Base-by-base conservation (phyloP, 1,284 basidiomycete genomes). In the Sanguinoderma infundibulare region DNA sequence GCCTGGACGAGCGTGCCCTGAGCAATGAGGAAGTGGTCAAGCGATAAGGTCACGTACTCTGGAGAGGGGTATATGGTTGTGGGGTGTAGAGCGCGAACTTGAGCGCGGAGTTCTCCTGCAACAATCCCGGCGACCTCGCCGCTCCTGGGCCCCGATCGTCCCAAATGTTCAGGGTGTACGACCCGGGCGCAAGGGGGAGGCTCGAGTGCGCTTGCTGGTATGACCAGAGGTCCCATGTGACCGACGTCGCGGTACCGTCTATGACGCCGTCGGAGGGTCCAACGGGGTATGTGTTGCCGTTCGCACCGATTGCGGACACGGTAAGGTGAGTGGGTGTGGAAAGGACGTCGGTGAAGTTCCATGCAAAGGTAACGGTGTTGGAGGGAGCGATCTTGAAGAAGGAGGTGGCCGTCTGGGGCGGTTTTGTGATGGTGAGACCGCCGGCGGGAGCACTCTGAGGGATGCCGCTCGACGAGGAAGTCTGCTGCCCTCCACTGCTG, bases 71-170 rank as follows among this genome's bases (percentile, higher is more conserved):
- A 73, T 96, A 96, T 7, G 83, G 52, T 67, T 87, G 84, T 0
- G 95, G 95, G 1, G 87, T 88, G 75, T 98, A 98, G 71, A 98
- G 75, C 53, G 92, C 93, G 77, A 98, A 98, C 69, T 83, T 80
- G 46, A 94, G 78, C 3, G 83, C 83, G 38, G 81, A 81, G 73
- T 95, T 95, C 53, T 89, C 86, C 59, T 78, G 78, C 66, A 98
- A 79, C 70, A 81, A 83, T 0, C 95, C 96, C 0, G 87, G 85
- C 20, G 78, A 75, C 38, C 84, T 77, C 7, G 78, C 75, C 0
- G 87, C 87, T 12, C 78, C 83, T 5, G 85, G 79, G 0, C 95
- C 96, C 62, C 91, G 82, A 60, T 92, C 85, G 70, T 91, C 95
- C 79, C 83, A 93, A 26, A 98, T 87, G 44, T 85, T 82, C 44